Evolutionary conservation across 1,139 yeast species (phyloP).

Genomic region (Sugiyamaella japonica): DNA sequence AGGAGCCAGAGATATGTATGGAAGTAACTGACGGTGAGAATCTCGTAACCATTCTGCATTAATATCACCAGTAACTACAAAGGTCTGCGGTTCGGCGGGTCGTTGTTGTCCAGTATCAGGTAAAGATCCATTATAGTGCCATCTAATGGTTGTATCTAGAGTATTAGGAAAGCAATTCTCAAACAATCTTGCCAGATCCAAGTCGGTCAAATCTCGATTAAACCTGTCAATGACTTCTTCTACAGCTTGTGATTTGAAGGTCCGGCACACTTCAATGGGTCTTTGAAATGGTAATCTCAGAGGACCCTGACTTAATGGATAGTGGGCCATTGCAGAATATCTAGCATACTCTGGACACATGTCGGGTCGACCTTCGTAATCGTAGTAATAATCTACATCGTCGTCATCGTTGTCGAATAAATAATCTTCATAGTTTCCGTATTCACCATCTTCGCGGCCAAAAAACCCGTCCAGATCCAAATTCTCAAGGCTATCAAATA

Average conservation of each 20-base stretch:
- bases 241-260: slow-evolving; percentile 62
- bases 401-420: not conserved
- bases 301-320: slow-evolving; percentile 40
- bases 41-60: slow-evolving; percentile 91
- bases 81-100: slow-evolving; percentile 47
- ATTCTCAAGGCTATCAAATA: slow-evolving; percentile 8
- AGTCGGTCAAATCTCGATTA: slow-evolving; percentile 51
- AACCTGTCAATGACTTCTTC: slow-evolving; percentile 62
- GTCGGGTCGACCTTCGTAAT: slow-evolving; percentile 5
- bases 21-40: slow-evolving; percentile 79
- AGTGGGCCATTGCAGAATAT: slow-evolving; percentile 41
- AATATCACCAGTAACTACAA: slow-evolving; percentile 82
- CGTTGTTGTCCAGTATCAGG: not conserved
- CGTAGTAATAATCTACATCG: slow-evolving; percentile 13
- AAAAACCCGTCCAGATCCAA: slow-evolving; percentile 16
- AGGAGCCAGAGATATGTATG: slow-evolving; percentile 61
- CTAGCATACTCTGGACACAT: slow-evolving; percentile 45
- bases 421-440: slow-evolving; percentile 5
- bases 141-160: slow-evolving; percentile 78
- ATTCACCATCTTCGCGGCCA: slow-evolving; percentile 10
- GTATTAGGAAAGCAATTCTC: slow-evolving; percentile 89
- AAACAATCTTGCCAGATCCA: slow-evolving; percentile 69
- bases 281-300: slow-evolving; percentile 68
- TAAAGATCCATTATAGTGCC: slow-evolving; percentile 51
- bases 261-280: slow-evolving; percentile 70